A percentile compares a stretch with the other conserved stretches of the same genome.
phyloP scores from a whole-genome alignment of 495 filamentous ascomycete genomes.

The Aspergillus diversus region DNA sequence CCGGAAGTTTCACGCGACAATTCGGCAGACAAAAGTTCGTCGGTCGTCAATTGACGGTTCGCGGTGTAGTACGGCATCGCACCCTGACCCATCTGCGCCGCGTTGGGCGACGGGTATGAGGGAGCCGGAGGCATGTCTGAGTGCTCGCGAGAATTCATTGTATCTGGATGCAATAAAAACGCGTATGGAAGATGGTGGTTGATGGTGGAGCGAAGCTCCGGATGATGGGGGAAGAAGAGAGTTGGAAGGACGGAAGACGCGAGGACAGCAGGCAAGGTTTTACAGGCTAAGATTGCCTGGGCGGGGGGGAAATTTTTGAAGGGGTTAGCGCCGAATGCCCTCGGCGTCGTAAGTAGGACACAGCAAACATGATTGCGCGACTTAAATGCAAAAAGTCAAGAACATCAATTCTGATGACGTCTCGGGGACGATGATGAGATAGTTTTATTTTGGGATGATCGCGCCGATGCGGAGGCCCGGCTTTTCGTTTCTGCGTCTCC shows the following conservation, averaged over 20 bases:
- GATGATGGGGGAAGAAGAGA: slow-evolving; percentile 26
- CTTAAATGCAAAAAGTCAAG: slow-evolving; percentile 21
- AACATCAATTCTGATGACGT: slow-evolving; percentile 19
- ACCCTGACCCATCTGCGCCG: slow-evolving; percentile 52
- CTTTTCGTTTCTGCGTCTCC: slow-evolving; percentile 55
- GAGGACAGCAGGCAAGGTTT: slow-evolving; percentile 42
- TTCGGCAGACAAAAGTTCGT: slow-evolving; percentile 51
- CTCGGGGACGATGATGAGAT: slow-evolving; percentile 33
- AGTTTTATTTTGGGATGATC: slow-evolving; percentile 41
- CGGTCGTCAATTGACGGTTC: slow-evolving; percentile 51
- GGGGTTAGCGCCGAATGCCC: slow-evolving; percentile 46
- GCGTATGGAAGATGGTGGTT: slow-evolving; percentile 23
- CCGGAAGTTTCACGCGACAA: slow-evolving; percentile 50
- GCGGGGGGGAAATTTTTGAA: slow-evolving; percentile 42
- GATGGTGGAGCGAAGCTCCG: slow-evolving; percentile 37
- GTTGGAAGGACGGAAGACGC: slow-evolving; percentile 40
- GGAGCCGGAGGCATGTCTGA: slow-evolving; percentile 52
- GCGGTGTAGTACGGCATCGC: slow-evolving; percentile 48
- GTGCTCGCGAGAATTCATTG: slow-evolving; percentile 52
- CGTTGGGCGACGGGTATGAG: slow-evolving; percentile 54
- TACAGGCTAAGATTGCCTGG: slow-evolving; percentile 46
- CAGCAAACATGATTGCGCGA: slow-evolving; percentile 41
- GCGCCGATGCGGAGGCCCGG: slow-evolving; percentile 44
- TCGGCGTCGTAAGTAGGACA: slow-evolving; percentile 39
- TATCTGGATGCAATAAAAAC: slow-evolving; percentile 20